A percentile compares a stretch with the other conserved stretches of the same genome.
Conservation (phyloP, 208 protist genomes). For the Trypanosoma cruzi region DNA sequence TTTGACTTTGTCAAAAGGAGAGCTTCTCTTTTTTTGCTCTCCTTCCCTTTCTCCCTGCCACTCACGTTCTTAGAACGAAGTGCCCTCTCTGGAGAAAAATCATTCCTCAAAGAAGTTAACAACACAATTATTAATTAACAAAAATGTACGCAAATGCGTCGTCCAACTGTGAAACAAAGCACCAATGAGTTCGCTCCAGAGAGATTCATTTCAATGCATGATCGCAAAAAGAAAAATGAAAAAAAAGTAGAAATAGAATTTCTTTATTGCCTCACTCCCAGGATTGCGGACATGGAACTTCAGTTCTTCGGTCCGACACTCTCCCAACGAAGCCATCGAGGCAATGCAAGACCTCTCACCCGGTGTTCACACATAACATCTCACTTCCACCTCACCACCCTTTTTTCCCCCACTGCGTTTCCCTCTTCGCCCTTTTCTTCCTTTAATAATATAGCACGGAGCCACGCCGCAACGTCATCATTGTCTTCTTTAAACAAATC, state of each 20-base stretch:
- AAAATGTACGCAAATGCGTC: no score
- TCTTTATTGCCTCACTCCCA: not conserved
- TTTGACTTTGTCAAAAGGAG: not conserved
- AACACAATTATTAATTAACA: no score
- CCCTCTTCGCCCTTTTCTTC: not conserved
- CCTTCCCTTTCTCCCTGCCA: not conserved
- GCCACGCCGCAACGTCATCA: conserved; percentile 21
- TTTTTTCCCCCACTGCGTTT: not conserved
- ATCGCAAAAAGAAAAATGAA: conserved; percentile 19
- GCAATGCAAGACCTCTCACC: not conserved
- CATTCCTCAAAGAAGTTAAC: no score
- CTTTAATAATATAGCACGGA: conserved; percentile 27
- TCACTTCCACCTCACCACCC: not conserved
- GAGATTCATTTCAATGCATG: no score
- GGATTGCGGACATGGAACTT: not conserved
- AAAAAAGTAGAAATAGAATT: conserved; percentile 13
- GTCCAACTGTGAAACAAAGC: no score
- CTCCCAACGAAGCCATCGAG: conserved; percentile 2
- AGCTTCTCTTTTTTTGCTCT: not conserved
- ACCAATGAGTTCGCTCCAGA: no score
- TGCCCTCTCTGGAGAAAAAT: no score
- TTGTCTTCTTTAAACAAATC: conserved; percentile 19
- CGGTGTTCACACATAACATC: not conserved
- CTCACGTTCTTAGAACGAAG: no score
- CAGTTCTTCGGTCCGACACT: conserved; percentile 10